These are phyloP conservation scores for Halophytophthora polymorphica DNA, from an alignment of 352 stramenopile species.

Conservation along the genomic window DNA sequence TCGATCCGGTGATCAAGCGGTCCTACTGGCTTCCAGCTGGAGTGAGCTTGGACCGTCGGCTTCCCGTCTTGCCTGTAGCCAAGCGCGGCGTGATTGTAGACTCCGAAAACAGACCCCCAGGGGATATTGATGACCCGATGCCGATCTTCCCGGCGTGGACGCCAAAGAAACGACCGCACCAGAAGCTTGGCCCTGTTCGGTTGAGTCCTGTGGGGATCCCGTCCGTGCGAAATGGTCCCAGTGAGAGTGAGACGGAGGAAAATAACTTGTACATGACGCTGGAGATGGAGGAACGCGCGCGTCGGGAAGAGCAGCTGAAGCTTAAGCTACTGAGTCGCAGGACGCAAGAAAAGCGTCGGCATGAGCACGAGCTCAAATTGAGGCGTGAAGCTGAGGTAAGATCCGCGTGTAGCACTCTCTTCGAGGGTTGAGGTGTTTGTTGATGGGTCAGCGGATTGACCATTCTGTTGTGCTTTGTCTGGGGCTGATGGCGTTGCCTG, in stretches of 20 bases:
- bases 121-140: conserved; percentile 10
- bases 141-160: conserved; percentile 23
- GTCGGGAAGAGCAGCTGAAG: conserved; percentile 46
- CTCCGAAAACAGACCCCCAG: conserved; percentile 1
- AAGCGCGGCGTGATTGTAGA: conserved; percentile 24
- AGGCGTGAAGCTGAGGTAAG: conserved; percentile 36
- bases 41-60: conserved; percentile 34
- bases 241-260: conserved; percentile 4
- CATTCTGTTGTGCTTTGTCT: conserved; percentile 3
- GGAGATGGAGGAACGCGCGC: conserved; percentile 22
- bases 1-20: conserved; percentile 40
- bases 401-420: conserved; percentile 2
- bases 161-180: conserved; percentile 41
- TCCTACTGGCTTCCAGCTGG: conserved; percentile 74
- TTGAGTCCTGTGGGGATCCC: conserved; percentile 35
- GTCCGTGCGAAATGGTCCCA: background rate
- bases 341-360: conserved; percentile 31
- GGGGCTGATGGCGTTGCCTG: background rate
- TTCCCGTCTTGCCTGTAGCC: conserved; percentile 35
- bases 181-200: conserved; percentile 39
- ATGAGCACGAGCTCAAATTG: conserved; percentile 33
- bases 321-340: conserved; percentile 37
- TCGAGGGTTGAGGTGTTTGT: background rate
- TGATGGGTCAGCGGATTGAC: background rate
- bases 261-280: background rate